Percentiles rank a stretch among this genome's conserved stretches.
Evolutionary conservation across 371 early-diverging fungal species (phyloP).

Genomic region (Polyrhizophydium stewartii): DNA sequence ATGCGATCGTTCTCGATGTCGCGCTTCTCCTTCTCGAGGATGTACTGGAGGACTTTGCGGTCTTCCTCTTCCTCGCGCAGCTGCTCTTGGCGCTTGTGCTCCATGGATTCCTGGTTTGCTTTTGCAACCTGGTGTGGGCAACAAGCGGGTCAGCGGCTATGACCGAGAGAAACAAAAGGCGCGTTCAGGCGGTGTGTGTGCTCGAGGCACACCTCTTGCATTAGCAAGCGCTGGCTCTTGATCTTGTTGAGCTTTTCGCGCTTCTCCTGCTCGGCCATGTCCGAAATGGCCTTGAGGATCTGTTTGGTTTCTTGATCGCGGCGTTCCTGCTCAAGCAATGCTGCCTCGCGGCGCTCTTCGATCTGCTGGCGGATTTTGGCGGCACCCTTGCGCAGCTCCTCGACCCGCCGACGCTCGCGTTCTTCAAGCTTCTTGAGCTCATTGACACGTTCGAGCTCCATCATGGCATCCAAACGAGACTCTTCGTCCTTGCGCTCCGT

Average conservation of each 20-base stretch:
- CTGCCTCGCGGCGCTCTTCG: conserved; percentile 45
- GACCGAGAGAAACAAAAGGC: not conserved
- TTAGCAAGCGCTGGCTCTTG: conserved; percentile 28
- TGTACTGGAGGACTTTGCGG: conserved; percentile 42
- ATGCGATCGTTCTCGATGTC: conserved; percentile 43
- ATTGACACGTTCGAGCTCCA: conserved; percentile 44
- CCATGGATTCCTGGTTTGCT: conserved; percentile 46
- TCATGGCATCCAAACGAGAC: conserved; percentile 44
- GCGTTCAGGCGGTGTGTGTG: not conserved
- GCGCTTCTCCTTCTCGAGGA: conserved; percentile 48
- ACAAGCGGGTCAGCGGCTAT: not conserved
- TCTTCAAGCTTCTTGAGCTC: conserved; percentile 47
- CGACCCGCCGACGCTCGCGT: conserved; percentile 29
- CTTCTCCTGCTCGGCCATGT: conserved; percentile 35
- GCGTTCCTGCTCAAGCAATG: conserved; percentile 43
- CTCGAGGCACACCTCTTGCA: conserved; percentile 27
- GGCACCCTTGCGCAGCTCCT: conserved; percentile 47
- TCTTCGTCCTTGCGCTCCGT: conserved; percentile 43
- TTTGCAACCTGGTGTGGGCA: conserved; percentile 34
- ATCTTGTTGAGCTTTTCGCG: conserved; percentile 39
- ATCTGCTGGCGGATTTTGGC: conserved; percentile 48
- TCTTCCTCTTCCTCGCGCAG: conserved; percentile 48
- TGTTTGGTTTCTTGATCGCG: conserved; percentile 50
- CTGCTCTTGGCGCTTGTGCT: conserved; percentile 31
- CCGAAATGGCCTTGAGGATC: conserved; percentile 35